Percentiles rank a stretch among this genome's conserved stretches.
phyloP scores from a whole-genome alignment of 176 grass and related monocot species.

The Puya raimondii region DNA sequence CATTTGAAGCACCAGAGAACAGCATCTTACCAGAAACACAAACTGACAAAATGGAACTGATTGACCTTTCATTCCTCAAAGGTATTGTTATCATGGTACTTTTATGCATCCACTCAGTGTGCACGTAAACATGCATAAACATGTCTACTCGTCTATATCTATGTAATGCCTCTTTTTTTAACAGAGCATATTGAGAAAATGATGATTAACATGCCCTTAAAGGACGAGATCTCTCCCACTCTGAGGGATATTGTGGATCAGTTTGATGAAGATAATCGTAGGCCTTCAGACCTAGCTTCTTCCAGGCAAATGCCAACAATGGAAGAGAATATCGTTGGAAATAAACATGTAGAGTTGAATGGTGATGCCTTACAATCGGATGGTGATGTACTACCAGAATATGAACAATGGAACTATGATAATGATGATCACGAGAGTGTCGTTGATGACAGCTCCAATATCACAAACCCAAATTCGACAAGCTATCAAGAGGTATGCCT shows the following conservation, averaged over 20 bases:
- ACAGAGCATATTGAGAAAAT: conserved; percentile 73
- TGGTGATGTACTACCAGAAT: conserved; percentile 26
- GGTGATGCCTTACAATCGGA: conserved; percentile 28
- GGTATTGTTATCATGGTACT: conserved; percentile 32
- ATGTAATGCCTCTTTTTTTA: conserved; percentile 13
- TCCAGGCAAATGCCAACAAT: conserved; percentile 37
- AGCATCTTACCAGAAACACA: conserved; percentile 39
- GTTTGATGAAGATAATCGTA: conserved; percentile 88
- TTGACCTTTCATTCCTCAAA: conserved; percentile 85
- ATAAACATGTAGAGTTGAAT: conserved; percentile 15
- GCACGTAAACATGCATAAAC: background rate
- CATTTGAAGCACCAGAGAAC: conserved; percentile 73
- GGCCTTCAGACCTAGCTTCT: conserved; percentile 34
- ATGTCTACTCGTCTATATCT: background rate
- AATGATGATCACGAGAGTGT: conserved; percentile 49
- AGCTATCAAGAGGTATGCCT: conserved; percentile 56
- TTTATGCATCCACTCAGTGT: background rate
- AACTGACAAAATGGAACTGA: conserved; percentile 29
- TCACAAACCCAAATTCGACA: conserved; percentile 30
- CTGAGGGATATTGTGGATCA: conserved; percentile 66
- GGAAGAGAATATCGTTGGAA: conserved; percentile 25
- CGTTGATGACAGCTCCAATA: conserved; percentile 36
- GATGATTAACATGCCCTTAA: conserved; percentile 52
- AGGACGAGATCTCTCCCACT: conserved; percentile 77
- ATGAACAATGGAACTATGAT: conserved; percentile 50